Conservation (phyloP, 106 monocot species). For the Allium sativum region DNA sequence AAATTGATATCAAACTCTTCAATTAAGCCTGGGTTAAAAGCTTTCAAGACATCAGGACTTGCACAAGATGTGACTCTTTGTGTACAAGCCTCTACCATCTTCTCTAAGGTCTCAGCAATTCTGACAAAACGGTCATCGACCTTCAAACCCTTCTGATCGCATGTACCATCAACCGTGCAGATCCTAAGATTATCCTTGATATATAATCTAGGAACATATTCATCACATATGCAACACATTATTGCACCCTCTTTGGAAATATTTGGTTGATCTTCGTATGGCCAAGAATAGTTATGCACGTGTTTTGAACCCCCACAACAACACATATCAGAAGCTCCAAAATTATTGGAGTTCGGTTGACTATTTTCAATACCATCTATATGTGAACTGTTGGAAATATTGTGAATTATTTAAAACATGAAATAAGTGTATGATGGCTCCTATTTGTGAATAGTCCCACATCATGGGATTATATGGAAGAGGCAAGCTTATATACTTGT, state of each 20-base stretch:
- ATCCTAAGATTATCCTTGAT: constrained; percentile 81
- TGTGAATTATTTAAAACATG: no score
- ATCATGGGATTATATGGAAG: no score
- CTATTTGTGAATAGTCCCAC: no score
- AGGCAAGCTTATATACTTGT: no score
- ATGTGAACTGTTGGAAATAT: constrained; percentile 16
- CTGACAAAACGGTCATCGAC: constrained; percentile 79
- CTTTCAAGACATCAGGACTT: constrained; percentile 64
- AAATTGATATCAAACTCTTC: constrained; percentile 75
- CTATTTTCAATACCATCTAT: constrained; percentile 13
- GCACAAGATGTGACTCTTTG: constrained; percentile 48
- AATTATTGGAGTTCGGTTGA: constrained; percentile 29
- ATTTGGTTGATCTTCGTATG: constrained; percentile 82
- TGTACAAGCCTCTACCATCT: constrained; percentile 51
- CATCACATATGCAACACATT: constrained; percentile 98
- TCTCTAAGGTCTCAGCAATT: constrained; percentile 83
- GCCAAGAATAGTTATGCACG: constrained; percentile 77
- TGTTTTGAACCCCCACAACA: constrained; percentile 48
- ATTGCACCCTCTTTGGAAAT: constrained; percentile 71
- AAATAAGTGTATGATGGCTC: no score
- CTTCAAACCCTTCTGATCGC: constrained; percentile 84
- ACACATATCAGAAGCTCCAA: constrained; percentile 33
- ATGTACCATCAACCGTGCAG: constrained; percentile 80
- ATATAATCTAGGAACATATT: constrained; percentile 78
- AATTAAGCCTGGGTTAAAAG: constrained; percentile 45